Conservation (phyloP, 1,139 yeast species). For the Eremothecium sinecaudum region DNA sequence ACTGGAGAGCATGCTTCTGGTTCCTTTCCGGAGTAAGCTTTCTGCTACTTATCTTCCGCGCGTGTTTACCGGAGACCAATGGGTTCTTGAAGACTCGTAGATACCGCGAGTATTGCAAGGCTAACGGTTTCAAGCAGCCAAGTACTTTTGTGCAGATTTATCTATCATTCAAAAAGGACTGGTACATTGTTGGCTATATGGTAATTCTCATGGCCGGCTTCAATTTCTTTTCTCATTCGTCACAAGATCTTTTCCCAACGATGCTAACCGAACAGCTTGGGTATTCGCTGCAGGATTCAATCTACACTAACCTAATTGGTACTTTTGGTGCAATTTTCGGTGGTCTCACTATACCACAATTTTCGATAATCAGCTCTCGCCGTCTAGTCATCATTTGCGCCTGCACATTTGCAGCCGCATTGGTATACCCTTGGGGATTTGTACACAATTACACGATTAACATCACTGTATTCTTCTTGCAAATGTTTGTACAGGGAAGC, state of each 20-base stretch:
- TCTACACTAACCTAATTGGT: slow-evolving; percentile 62
- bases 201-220: slow-evolving; percentile 53
- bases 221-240: slow-evolving; percentile 64
- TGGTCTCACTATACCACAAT: slow-evolving; percentile 54
- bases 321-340: slow-evolving; percentile 63
- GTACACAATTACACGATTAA: slow-evolving; percentile 40
- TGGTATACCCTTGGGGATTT: slow-evolving; percentile 70
- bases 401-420: slow-evolving; percentile 57
- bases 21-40: slow-evolving; percentile 66
- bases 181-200: slow-evolving; percentile 42
- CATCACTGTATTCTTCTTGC: slow-evolving; percentile 72
- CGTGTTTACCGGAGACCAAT: slow-evolving; percentile 50
- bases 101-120: slow-evolving; percentile 28
- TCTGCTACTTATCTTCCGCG: slow-evolving; percentile 46
- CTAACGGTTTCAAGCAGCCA: slow-evolving; percentile 20
- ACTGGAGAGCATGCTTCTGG: slow-evolving; percentile 77
- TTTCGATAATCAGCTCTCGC: slow-evolving; percentile 52
- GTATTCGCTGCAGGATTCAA: slow-evolving; percentile 43
- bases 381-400: slow-evolving; percentile 53
- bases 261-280: slow-evolving; percentile 45
- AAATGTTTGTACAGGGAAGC: slow-evolving; percentile 76
- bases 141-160: slow-evolving; percentile 11
- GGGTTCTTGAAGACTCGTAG: slow-evolving; percentile 36
- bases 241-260: slow-evolving; percentile 67
- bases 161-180: slow-evolving; percentile 17